Evolutionary conservation across 129 eudicot genomes (phyloP).

Genomic region (Smallanthus sonchifolius): DNA sequence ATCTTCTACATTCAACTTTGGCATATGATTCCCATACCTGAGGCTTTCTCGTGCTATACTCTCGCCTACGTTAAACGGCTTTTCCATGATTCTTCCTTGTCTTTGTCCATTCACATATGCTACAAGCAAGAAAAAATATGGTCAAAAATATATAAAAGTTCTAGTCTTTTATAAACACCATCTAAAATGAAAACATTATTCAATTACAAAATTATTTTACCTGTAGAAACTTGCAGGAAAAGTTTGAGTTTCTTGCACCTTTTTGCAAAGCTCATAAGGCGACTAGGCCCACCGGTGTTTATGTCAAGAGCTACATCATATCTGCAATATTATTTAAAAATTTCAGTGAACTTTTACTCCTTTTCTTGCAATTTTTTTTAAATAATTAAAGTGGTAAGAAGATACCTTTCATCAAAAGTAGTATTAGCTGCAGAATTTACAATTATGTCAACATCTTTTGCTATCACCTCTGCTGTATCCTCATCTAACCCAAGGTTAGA

Average conservation of each 20-base stretch:
- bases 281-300: conserved; percentile 87
- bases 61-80: conserved; percentile 69
- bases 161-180: neutral
- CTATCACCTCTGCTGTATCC: conserved; percentile 41
- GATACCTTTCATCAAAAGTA: conserved; percentile 89
- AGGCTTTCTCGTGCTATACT: conserved; percentile 67
- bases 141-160: conserved; percentile 6
- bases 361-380: neutral
- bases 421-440: conserved; percentile 97
- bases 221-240: conserved; percentile 86
- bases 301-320: conserved; percentile 88
- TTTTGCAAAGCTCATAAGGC: conserved; percentile 76
- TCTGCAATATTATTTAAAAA: conserved; percentile 31
- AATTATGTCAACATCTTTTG: conserved; percentile 73
- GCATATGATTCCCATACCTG: conserved; percentile 19
- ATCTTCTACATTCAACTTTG: conserved; percentile 64
- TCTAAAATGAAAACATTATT: neutral
- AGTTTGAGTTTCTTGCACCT: conserved; percentile 78
- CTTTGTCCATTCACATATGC: conserved; percentile 97
- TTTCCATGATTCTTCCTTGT: conserved; percentile 85
- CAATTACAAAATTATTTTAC: conserved; percentile 25
- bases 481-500: conserved; percentile 71
- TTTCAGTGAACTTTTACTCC: neutral
- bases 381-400: neutral
- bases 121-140: conserved; percentile 30